Percentiles rank a stretch among this genome's conserved stretches.
Evolutionary conservation across 83 land plant species (phyloP).

Genomic region (Picea abies): DNA sequence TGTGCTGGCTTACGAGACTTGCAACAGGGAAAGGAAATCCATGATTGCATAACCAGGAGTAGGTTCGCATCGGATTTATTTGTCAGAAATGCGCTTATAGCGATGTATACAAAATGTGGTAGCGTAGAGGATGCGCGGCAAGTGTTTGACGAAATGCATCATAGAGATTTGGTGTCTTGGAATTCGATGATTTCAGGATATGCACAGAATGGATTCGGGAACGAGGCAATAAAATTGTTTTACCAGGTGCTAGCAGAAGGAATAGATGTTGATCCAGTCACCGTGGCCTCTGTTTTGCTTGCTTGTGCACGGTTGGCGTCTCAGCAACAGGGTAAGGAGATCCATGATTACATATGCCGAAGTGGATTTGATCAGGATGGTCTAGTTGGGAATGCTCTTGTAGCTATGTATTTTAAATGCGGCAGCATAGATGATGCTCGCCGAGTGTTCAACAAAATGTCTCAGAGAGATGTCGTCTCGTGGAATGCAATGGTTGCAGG

Average conservation of each 20-base stretch:
- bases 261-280: too few relatives aligned
- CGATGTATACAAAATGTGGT: too few relatives aligned
- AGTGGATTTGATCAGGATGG: too few relatives aligned
- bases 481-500: neutral
- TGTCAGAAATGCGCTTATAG: too few relatives aligned
- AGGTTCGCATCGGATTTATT: too few relatives aligned
- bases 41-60: too few relatives aligned
- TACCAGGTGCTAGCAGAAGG: neutral
- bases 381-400: too few relatives aligned
- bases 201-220: slow-evolving; percentile 17
- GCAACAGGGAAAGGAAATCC: slow-evolving; percentile 9
- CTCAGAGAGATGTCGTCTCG: neutral
- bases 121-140: neutral
- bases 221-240: slow-evolving; percentile 4
- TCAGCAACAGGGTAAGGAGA: too few relatives aligned
- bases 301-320: too few relatives aligned
- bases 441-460: neutral
- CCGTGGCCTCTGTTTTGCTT: too few relatives aligned
- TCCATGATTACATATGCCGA: too few relatives aligned
- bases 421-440: neutral
- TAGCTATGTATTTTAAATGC: too few relatives aligned
- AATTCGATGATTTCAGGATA: slow-evolving; percentile 9
- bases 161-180: neutral
- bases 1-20: neutral
- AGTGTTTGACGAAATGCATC: neutral